Evolutionary conservation across 805 yeast genomes (phyloP), one percentile per base, ranked within the genome.

Genomic region (Barnettozyma populi): DNA sequence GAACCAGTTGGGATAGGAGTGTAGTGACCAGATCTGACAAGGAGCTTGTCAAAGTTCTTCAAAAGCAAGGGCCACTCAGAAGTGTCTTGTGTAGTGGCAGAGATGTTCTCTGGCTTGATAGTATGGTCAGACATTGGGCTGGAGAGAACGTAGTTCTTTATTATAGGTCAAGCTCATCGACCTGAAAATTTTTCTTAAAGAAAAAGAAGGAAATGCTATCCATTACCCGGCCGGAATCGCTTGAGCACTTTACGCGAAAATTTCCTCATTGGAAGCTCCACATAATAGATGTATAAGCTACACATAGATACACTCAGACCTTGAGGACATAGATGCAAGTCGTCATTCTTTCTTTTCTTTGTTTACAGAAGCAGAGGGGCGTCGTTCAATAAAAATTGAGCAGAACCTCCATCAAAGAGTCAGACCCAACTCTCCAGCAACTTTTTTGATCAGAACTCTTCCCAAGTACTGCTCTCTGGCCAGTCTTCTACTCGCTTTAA

Each of bases 1-100:
- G 92, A 79, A 55, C 99, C 99, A 47, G 92, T 76, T 61, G 98
- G 97, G 59, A 90, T 90, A 57, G 98, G 98, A 40, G 98, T 92
- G 68, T 94, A 92, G 67, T 94, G 99, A 41, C 96, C 96, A 52
- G 95, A 84, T 76, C 99, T 86, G 47, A 94, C 97, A 54, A 90
- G 76, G 50, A 94, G 75, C 72, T 90, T 86, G 75, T 94, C 98
- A 70, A 84, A 94, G 75, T 92, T 84, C 69, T 94, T 94, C 68
- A 94, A 76, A 60, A 94, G 76, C 61, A 94, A 77, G 29, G 99
- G 99, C 98, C 98, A 94, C 59, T 86, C 88, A 50, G 95, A 81
- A 50, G 98, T 84, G 70, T 90, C 94, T 34, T 47, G 50, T 57
- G 82, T 81, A 35, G 90, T 72, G 36, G 96, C 86, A 50, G 83